Evolutionary conservation across 75 land plant species (phyloP).

Genomic region (Cupressus sempervirens): DNA sequence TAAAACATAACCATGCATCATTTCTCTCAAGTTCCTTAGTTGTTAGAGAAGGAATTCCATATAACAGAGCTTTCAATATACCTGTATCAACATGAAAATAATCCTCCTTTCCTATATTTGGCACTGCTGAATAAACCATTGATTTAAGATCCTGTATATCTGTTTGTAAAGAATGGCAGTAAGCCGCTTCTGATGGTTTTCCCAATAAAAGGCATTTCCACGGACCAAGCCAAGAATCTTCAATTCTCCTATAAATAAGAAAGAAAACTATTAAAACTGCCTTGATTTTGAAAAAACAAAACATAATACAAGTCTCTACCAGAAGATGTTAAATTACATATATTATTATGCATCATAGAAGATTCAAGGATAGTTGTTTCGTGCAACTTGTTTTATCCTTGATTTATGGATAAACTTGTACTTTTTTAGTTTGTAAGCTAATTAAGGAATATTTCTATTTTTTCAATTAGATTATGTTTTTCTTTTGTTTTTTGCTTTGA

Average conservation of each 20-base stretch:
- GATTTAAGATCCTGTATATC: slow-evolving; percentile 15
- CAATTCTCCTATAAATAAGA: slow-evolving; percentile 45
- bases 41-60: slow-evolving; percentile 28
- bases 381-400: no score
- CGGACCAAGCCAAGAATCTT: slow-evolving; percentile 80
- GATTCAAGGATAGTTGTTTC: no score
- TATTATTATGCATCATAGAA: slow-evolving; percentile 46
- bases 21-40: slow-evolving; percentile 22
- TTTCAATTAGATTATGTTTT: no score
- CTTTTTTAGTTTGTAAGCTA: no score
- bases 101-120: slow-evolving; percentile 21
- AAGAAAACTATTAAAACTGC: slow-evolving; percentile 1
- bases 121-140: background rate
- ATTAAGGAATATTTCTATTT: no score
- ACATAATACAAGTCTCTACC: background rate
- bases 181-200: slow-evolving; percentile 23
- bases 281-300: background rate
- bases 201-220: slow-evolving; percentile 79
- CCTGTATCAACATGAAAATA: slow-evolving; percentile 29
- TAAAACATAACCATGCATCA: slow-evolving; percentile 7
- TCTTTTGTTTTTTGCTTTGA: no score
- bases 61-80: slow-evolving; percentile 45
- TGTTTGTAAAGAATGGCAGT: slow-evolving; percentile 19
- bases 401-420: no score
- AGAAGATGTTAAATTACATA: background rate